These are phyloP conservation scores for Raphanus raphanistrum DNA, from an alignment of 345 rosid genomes.

Conservation along the genomic window DNA sequence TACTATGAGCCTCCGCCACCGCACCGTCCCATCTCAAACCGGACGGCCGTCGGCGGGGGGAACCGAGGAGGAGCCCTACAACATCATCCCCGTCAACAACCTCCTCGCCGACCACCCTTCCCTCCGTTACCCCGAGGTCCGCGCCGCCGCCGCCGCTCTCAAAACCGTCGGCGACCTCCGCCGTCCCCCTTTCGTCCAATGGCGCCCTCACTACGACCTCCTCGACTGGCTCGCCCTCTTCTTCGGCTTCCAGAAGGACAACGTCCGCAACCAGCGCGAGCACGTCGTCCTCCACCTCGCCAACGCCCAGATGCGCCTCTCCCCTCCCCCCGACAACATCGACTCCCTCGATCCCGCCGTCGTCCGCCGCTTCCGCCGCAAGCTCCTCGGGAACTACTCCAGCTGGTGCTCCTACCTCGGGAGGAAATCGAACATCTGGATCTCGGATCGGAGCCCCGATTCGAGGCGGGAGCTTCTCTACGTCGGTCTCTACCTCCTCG, in stretches of 20 bases:
- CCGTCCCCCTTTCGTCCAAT: conserved; percentile 64
- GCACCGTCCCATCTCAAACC: conserved; percentile 36
- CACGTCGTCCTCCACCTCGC: conserved; percentile 91
- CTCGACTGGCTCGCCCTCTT: conserved; percentile 85
- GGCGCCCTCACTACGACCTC: conserved; percentile 80
- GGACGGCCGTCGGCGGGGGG: conserved; percentile 38
- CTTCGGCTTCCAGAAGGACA: conserved; percentile 83
- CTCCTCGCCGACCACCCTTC: conserved; percentile 96
- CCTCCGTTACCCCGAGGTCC: conserved; percentile 85
- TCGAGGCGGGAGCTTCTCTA: conserved; percentile 76
- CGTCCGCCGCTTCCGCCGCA: conserved; percentile 67
- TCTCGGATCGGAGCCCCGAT: conserved; percentile 72
- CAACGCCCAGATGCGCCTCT: conserved; percentile 94
- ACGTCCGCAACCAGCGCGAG: conserved; percentile 90
- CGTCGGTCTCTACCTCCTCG: conserved; percentile 65
- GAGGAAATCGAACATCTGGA: conserved; percentile 83
- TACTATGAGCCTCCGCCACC: conserved; percentile 52
- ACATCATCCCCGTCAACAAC: conserved; percentile 89
- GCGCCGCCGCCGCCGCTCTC: conserved; percentile 89
- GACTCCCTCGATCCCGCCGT: conserved; percentile 74
- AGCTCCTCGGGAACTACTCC: conserved; percentile 71
- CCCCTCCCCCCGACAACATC: conserved; percentile 88
- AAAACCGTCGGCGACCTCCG: conserved; percentile 82
- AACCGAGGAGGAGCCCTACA: conserved; percentile 60
- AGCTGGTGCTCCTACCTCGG: conserved; percentile 87